Evolutionary conservation across 169 alveolate genomes (phyloP).

Genomic region (Miamiensis avidus): DNA sequence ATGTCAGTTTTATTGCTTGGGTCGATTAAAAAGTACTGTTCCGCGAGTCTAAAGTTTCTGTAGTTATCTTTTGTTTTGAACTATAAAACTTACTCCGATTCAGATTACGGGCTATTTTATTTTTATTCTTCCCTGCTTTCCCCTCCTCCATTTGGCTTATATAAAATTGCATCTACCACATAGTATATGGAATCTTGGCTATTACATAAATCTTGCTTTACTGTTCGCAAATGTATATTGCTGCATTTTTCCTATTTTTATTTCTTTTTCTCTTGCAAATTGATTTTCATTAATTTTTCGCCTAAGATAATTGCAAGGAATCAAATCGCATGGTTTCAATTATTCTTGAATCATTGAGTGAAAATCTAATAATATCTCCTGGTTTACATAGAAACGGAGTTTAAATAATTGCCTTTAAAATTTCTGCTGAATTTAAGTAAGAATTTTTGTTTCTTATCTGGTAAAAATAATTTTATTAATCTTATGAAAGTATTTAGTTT

Average conservation of each 20-base stretch:
- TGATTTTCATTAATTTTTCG: too few relatives aligned
- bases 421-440: background rate
- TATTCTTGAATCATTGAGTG: background rate
- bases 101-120: background rate
- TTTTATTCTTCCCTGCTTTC: background rate
- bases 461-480: too few relatives aligned
- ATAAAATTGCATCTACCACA: background rate
- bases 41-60: background rate
- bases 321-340: background rate
- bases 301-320: too few relatives aligned
- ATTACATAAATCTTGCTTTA: too few relatives aligned
- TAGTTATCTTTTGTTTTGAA: background rate
- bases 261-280: too few relatives aligned
- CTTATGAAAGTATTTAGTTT: too few relatives aligned
- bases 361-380: background rate
- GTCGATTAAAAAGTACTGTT: background rate
- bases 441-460: background rate
- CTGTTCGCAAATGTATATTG: background rate
- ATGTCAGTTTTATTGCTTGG: background rate
- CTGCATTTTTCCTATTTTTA: background rate
- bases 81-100: too few relatives aligned
- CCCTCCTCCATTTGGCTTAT: background rate
- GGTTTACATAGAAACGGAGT: background rate
- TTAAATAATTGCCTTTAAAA: background rate
- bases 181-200: background rate